Percentiles rank a stretch among this genome's conserved stretches.
Evolutionary conservation across 208 protist genomes (phyloP).

Genomic region (Porcisia deanei): DNA sequence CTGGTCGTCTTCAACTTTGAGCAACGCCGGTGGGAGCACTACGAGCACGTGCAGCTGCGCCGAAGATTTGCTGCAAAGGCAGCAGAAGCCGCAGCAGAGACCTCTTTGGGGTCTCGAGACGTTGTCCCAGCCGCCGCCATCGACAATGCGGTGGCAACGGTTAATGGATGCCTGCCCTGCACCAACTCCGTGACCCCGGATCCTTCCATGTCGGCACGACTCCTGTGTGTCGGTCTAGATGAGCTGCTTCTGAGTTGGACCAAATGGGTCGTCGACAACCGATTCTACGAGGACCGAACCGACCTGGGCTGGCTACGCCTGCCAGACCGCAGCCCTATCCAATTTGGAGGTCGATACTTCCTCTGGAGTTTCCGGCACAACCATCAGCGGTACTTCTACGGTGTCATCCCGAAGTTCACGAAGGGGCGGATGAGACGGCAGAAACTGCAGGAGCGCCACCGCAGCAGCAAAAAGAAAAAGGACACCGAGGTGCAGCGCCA

Average conservation of each 20-base stretch:
- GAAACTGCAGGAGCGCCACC: slow-evolving; percentile 32
- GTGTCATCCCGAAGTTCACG: slow-evolving; percentile 65
- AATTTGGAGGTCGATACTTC: slow-evolving; percentile 52
- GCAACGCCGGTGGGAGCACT: slow-evolving; percentile 40
- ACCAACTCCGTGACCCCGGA: slow-evolving; percentile 11
- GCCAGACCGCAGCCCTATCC: slow-evolving; percentile 29
- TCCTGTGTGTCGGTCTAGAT: slow-evolving; percentile 44
- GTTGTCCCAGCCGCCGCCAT: neutral
- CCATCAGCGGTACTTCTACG: slow-evolving; percentile 58
- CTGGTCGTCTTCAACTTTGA: slow-evolving; percentile 52
- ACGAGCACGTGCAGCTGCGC: slow-evolving; percentile 53
- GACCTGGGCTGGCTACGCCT: slow-evolving; percentile 50
- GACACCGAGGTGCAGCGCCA: neutral
- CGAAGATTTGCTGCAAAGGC: slow-evolving; percentile 27
- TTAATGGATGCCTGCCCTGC: neutral
- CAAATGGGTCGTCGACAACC: slow-evolving; percentile 50
- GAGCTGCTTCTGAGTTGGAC: slow-evolving; percentile 58
- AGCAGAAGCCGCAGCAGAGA: slow-evolving; percentile 1
- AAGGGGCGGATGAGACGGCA: slow-evolving; percentile 44
- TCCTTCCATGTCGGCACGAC: slow-evolving; percentile 33
- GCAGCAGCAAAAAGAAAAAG: slow-evolving; percentile 25
- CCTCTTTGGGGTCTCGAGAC: neutral
- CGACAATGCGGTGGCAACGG: neutral
- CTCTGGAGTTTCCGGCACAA: slow-evolving; percentile 66
- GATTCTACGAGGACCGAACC: slow-evolving; percentile 50